phyloP scores from a whole-genome alignment of 768 basidiomycete species.

The Trametes cubensis region DNA sequence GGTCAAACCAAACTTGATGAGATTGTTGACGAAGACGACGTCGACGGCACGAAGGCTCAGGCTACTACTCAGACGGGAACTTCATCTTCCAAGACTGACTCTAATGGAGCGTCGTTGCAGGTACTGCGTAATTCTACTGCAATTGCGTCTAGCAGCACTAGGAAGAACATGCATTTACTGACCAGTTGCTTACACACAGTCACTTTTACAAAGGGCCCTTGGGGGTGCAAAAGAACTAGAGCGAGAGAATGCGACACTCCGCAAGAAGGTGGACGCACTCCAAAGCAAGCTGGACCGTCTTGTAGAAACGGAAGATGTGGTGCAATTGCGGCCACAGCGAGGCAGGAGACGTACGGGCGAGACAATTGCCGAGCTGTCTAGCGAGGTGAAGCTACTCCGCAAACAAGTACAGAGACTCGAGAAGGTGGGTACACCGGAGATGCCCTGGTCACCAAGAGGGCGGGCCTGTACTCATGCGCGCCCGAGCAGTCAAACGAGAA shows the following conservation, averaged over 20 bases:
- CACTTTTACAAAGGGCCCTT: constrained; percentile 11
- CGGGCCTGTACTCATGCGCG: background rate
- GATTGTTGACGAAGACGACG: background rate
- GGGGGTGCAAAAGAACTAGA: constrained; percentile 19
- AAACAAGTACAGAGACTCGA: constrained; percentile 30
- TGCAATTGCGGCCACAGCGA: constrained; percentile 27
- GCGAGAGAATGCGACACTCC: constrained; percentile 20
- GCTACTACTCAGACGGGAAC: background rate
- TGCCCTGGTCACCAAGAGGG: background rate
- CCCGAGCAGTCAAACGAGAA: constrained; percentile 26
- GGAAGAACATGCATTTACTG: background rate
- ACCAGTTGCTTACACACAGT: background rate
- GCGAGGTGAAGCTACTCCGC: constrained; percentile 28
- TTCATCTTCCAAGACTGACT: background rate
- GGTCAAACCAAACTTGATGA: background rate
- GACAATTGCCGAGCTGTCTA: constrained; percentile 19
- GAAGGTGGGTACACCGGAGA: constrained; percentile 27
- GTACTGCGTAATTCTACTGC: background rate
- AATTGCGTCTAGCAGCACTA: background rate
- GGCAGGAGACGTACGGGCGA: constrained; percentile 17
- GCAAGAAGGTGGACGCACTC: constrained; percentile 25
- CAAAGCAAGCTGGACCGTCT: constrained; percentile 22
- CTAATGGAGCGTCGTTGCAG: background rate
- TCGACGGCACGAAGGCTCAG: background rate
- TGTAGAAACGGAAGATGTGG: constrained; percentile 24